Evolutionary conservation across 345 rosid species (phyloP).

Genomic region (Streptanthus diversifolius): DNA sequence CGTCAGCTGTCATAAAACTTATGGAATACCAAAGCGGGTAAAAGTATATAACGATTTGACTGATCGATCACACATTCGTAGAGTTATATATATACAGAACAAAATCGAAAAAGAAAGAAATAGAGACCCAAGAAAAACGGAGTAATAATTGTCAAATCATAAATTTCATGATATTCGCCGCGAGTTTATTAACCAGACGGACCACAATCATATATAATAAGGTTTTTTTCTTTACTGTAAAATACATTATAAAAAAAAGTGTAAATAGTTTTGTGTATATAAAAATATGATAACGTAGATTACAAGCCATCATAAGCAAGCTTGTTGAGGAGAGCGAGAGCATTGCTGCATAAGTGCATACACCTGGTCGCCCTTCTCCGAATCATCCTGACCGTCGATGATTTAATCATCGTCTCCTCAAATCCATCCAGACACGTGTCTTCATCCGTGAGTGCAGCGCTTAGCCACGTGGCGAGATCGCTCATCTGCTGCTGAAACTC

Average conservation of each 20-base stretch:
- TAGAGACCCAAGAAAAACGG: background rate
- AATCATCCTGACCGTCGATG: slow-evolving; percentile 35
- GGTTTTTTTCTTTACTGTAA: too few species aligned
- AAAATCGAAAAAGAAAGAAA: background rate
- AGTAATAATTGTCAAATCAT: background rate
- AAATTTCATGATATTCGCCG: background rate
- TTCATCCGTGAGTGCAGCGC: slow-evolving; percentile 61
- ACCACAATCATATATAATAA: background rate
- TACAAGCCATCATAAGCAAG: slow-evolving; percentile 55
- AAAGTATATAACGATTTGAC: background rate
- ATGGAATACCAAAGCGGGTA: background rate
- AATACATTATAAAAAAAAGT: too few species aligned
- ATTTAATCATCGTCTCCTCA: slow-evolving; percentile 28
- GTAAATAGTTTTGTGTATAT: too few species aligned
- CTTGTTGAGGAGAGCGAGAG: slow-evolving; percentile 70
- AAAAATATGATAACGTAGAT: background rate
- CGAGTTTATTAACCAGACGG: background rate
- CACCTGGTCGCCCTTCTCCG: slow-evolving; percentile 40
- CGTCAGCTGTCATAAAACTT: too few species aligned
- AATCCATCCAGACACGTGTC: slow-evolving; percentile 84
- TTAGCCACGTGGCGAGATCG: slow-evolving; percentile 67
- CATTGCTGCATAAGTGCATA: slow-evolving; percentile 69
- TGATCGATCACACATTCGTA: background rate
- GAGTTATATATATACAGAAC: background rate
- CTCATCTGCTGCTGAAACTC: slow-evolving; percentile 50